Percentiles rank a stretch among this genome's conserved stretches.
Evolutionary conservation across 768 basidiomycete genomes (phyloP).

Genomic region (Cantharellus cinnabarinus): DNA sequence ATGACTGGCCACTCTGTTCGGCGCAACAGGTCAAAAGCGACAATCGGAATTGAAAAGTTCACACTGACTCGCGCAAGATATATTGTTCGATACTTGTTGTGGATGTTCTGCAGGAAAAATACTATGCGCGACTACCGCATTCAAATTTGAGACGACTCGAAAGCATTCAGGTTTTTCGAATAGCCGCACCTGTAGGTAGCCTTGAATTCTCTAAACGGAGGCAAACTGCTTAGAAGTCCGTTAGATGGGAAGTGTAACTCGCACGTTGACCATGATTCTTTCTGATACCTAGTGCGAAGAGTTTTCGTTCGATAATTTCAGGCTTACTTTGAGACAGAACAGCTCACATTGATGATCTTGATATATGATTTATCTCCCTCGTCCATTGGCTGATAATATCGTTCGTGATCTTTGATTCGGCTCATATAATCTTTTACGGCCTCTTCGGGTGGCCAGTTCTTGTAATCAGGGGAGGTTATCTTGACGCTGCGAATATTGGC

Average conservation of each 20-base stretch:
- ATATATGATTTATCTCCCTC: slow-evolving; percentile 87
- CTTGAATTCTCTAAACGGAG: slow-evolving; percentile 46
- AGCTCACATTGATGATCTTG: slow-evolving; percentile 66
- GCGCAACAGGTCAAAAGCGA: neutral
- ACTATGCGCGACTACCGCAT: slow-evolving; percentile 65
- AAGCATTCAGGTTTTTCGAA: neutral
- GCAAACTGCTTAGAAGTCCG: neutral
- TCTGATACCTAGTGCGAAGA: slow-evolving; percentile 55
- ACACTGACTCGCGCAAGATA: slow-evolving; percentile 79
- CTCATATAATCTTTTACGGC: slow-evolving; percentile 82
- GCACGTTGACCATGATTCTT: slow-evolving; percentile 82
- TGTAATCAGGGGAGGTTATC: slow-evolving; percentile 95
- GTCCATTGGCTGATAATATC: slow-evolving; percentile 75
- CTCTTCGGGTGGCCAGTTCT: slow-evolving; percentile 77
- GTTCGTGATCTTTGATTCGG: slow-evolving; percentile 76
- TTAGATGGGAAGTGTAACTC: slow-evolving; percentile 11
- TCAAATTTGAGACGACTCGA: neutral
- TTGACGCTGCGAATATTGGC: slow-evolving; percentile 91
- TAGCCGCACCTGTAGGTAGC: slow-evolving; percentile 54
- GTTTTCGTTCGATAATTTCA: neutral
- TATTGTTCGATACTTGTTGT: slow-evolving; percentile 79
- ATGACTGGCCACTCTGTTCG: slow-evolving; percentile 79
- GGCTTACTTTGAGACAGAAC: no score
- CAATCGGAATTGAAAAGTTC: neutral
- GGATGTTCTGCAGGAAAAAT: slow-evolving; percentile 99